phyloP scores from a whole-genome alignment of 129 eudicot genomes.

The Saussurea involucrata region DNA sequence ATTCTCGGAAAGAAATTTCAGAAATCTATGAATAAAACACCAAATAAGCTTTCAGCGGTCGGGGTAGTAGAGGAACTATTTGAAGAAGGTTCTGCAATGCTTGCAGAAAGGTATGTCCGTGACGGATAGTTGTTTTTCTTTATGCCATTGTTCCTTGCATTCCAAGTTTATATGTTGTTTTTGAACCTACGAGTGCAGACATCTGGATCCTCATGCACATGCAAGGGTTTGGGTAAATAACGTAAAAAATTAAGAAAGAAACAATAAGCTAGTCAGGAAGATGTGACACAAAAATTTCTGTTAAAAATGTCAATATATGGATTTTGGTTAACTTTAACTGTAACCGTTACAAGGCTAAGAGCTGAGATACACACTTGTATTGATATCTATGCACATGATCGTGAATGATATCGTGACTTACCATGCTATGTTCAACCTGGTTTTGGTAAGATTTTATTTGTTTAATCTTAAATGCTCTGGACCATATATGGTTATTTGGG shows the following conservation, averaged over 20 bases:
- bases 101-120: constrained; percentile 77
- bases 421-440: neutral
- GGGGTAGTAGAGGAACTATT: constrained; percentile 96
- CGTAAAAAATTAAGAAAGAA: neutral
- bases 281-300: neutral
- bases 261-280: neutral
- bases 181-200: neutral
- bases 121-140: neutral
- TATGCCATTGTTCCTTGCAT: neutral
- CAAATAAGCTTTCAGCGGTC: constrained; percentile 79
- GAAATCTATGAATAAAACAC: constrained; percentile 44
- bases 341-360: neutral
- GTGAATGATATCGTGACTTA: neutral
- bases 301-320: neutral
- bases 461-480: neutral
- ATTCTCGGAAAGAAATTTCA: constrained; percentile 61
- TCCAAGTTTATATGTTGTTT: neutral
- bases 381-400: neutral
- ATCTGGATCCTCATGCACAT: neutral
- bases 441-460: neutral
- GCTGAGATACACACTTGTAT: neutral
- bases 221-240: neutral
- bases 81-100: constrained; percentile 99
- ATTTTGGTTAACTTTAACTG: neutral
- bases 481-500: neutral